Base-by-base conservation (phyloP, 257 asterid species). In the Solanum peruvianum region DNA sequence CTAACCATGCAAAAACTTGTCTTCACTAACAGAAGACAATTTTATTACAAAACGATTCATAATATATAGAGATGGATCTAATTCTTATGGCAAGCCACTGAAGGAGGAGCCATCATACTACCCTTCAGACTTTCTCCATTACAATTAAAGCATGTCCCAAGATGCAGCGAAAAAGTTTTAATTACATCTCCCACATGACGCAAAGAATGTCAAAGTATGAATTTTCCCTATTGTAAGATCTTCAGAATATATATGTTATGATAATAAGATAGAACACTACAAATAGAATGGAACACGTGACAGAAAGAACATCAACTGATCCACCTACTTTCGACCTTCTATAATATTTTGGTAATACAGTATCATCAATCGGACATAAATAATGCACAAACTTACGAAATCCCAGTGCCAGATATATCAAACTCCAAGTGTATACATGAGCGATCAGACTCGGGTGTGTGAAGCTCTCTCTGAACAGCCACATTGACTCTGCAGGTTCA, bases 351-450 rank as follows among this genome's bases (percentile, higher is more conserved):
- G 66, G 39, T 13, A 21, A 78, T 42, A 45, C 27, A 5, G 23
- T 16, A 78, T 78, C 66, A 78, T 78, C 66, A 78, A 78, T 35
- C 66, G 49, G 62, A 35, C 75, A 86, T 42, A 33, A 56, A 25
- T 72, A 47, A 86, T 86, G 60, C 18, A 81, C 20, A 81, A 73
- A 89, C 96, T 94, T 88, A 94, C 97, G 41, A 86, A 81, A 94
- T 88, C 83, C 93, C 89, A 21, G 94, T 89, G 88, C 96, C 93
- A 86, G 95, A 91, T 86, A 92, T 71, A 91, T 93, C 95, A 90
- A 94, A 93, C 88, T 94, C 97, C 90, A 94, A 89, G 89, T 95
- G 97, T 88, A 93, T 93, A 93, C 98, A 95, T 81, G 98, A 95
- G 87, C 98, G 97, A 89, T 93, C 97, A 82, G 98, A 95, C 87